phyloP scores from a whole-genome alignment of 108 stramenopile species.

The Discostella pseudostelligera region DNA sequence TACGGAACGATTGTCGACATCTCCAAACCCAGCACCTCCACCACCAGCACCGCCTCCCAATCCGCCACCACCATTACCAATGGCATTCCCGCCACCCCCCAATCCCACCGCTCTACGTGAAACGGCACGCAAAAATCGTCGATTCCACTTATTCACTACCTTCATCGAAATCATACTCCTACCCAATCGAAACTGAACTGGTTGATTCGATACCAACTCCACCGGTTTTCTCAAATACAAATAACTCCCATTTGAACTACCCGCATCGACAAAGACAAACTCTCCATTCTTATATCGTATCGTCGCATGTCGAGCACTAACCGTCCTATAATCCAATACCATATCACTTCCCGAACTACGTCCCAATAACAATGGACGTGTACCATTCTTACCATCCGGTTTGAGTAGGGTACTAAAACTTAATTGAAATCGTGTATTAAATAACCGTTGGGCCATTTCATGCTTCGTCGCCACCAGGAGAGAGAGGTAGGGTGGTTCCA shows the following conservation, averaged over 20 bases:
- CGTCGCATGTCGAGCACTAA: conserved; percentile 86
- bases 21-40: conserved; percentile 18
- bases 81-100: not conserved
- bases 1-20: conserved; percentile 70
- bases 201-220: conserved; percentile 75
- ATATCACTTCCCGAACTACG: conserved; percentile 93
- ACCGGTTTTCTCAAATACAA: conserved; percentile 84
- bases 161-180: conserved; percentile 89
- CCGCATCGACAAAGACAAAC: conserved; percentile 87
- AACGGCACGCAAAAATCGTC: conserved; percentile 74
- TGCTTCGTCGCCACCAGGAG: conserved; percentile 95
- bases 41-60: not conserved
- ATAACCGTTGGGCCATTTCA: conserved; percentile 93
- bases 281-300: conserved; percentile 91
- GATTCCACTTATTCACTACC: conserved; percentile 88
- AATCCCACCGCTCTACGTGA: conserved; percentile 49
- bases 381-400: conserved; percentile 86
- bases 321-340: conserved; percentile 95
- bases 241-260: conserved; percentile 88
- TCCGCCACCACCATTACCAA: conserved; percentile 19
- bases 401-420: conserved; percentile 91
- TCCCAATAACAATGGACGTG: conserved; percentile 90
- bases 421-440: conserved; percentile 95
- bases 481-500: conserved; percentile 94
- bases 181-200: conserved; percentile 83